Conservation (phyloP, 2,329 filamentous ascomycete genomes). For the Scorias spongiosa region DNA sequence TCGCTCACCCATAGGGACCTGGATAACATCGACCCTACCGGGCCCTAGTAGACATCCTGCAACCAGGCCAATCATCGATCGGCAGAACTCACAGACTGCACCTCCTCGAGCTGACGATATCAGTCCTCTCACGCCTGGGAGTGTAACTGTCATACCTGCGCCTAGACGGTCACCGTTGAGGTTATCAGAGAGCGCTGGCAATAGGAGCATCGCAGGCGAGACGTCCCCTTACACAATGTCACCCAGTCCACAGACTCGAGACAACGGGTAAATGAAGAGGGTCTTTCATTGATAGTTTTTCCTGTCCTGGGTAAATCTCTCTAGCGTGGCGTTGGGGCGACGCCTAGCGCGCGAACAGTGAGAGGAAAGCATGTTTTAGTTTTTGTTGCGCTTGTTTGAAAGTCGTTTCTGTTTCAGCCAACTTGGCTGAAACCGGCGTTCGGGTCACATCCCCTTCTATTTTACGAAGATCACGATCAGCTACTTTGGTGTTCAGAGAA, state of each 20-base stretch:
- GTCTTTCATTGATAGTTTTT: no score
- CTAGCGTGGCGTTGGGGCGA: not conserved
- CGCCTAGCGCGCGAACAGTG: no score
- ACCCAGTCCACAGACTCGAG: no score
- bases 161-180: slow-evolving; percentile 7
- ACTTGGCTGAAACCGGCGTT: no score
- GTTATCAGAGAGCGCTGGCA: not conserved
- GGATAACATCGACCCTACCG: not conserved
- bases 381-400: no score
- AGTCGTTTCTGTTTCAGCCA: no score
- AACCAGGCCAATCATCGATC: not conserved
- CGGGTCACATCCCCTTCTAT: no score
- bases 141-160: slow-evolving; percentile 14
- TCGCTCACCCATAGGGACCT: not conserved
- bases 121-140: slow-evolving; percentile 9
- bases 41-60: not conserved
- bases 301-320: not conserved
- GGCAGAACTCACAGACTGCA: slow-evolving; percentile 1
- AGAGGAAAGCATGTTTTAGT: no score
- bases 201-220: not conserved
- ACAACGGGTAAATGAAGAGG: no score
- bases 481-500: no score
- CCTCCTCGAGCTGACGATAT: slow-evolving; percentile 17
- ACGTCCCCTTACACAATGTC: no score
- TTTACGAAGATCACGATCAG: no score